Conservation (phyloP, 164 flowering plant species). For the Platanus orientalis region DNA sequence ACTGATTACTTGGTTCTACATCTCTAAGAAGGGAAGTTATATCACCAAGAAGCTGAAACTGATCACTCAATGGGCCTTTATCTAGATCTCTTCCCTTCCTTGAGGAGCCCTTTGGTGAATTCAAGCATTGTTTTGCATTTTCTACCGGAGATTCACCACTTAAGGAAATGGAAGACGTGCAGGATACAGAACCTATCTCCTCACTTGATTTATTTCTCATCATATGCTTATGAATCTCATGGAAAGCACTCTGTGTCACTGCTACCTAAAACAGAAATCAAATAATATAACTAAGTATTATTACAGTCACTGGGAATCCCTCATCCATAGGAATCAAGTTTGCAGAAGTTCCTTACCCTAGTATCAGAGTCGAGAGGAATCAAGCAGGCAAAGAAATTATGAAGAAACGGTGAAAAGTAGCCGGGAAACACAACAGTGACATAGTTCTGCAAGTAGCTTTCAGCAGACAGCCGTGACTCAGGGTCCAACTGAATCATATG, state of each 20-base stretch:
- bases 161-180: slow-evolving; percentile 15
- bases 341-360: slow-evolving; percentile 52
- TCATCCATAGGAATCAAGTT: slow-evolving; percentile 4
- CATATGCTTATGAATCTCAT: slow-evolving; percentile 87
- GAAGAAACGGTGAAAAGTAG: slow-evolving; percentile 94
- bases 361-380: slow-evolving; percentile 90
- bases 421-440: slow-evolving; percentile 70
- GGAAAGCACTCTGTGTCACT: slow-evolving; percentile 75
- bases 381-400: slow-evolving; percentile 81
- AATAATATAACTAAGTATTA: neutral
- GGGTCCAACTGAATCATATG: slow-evolving; percentile 99
- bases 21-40: slow-evolving; percentile 48
- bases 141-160: slow-evolving; percentile 21
- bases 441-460: slow-evolving; percentile 77
- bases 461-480: slow-evolving; percentile 81
- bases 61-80: slow-evolving; percentile 33
- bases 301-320: too few relatives aligned
- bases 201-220: slow-evolving; percentile 37
- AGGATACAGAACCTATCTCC: slow-evolving; percentile 21
- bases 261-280: slow-evolving; percentile 55
- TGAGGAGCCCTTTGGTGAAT: slow-evolving; percentile 18
- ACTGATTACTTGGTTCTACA: slow-evolving; percentile 44
- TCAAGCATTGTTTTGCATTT: slow-evolving; percentile 26
- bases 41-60: slow-evolving; percentile 60
- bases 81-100: slow-evolving; percentile 32